Base-by-base conservation (phyloP, 768 basidiomycete species). In the Hygrophoropsis aurantiaca region DNA sequence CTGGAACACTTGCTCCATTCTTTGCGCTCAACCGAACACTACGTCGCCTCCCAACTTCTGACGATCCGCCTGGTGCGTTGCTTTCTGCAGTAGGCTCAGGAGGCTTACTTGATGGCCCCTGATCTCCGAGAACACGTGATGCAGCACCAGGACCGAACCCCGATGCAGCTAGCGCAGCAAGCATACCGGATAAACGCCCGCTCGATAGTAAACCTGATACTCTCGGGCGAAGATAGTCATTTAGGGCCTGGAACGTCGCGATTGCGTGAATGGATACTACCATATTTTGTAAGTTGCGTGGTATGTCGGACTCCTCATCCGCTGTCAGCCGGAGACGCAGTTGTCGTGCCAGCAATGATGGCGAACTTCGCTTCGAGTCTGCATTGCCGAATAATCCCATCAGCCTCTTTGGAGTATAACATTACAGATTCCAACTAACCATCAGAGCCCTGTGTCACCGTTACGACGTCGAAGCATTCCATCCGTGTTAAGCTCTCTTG, bases 241-340 rank as follows among this genome's bases (percentile, higher is more conserved):
- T 91, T 24, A 98, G 77, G 1, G 95, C 94, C 64, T 97, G 93
- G 79, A 98, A 93, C 1, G 94, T 97, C 1, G 97, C 95, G 52
- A 98, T 97, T 5, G 94, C 95, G 61, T 98, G 95, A 51, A 98
- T 98, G 6, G 94, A 97, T 18, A 98, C 90, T 32, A 93, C 90
- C 59, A 98, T 90, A 55, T 91, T 94, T 58, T 87, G 87, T 26
- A 90, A 71, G 60, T 80, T 86, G 45, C 86, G 83, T 15, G 97
- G 95, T 18, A 95, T 80, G 54, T 94, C 93, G 0, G 88, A 82
- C 26, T 89, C 90, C 43, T 97, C 92, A 9, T 85, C 85, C 1
- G 94, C 92, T n/a, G 90, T 78, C 13, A 99, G 72, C 18, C 91
- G 85, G 11, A 98, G 80, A 9, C 94, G 87, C 37, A 99, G 71